These are phyloP conservation scores for Pyrenochaeta sp. DNA, from an alignment of 2,329 filamentous ascomycete species.

Conservation along the genomic window DNA sequence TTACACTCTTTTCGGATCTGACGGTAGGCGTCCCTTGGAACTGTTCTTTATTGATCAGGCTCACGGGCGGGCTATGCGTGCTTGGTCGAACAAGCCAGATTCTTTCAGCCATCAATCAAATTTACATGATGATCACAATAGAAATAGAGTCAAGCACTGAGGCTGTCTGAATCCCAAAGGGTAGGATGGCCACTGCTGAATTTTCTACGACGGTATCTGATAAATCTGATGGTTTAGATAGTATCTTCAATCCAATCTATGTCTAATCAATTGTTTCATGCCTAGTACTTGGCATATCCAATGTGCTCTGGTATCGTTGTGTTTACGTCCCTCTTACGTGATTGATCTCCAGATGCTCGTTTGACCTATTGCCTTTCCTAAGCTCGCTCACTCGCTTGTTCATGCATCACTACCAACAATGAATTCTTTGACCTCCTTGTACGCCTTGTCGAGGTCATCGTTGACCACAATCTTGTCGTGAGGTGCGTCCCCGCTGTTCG, in stretches of 20 bases:
- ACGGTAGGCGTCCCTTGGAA: slow-evolving; percentile 43
- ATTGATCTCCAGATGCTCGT: background rate
- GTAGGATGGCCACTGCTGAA: slow-evolving; percentile 53
- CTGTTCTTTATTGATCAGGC: slow-evolving; percentile 11
- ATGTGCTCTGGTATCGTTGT: slow-evolving; percentile 17
- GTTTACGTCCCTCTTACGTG: background rate
- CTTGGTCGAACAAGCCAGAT: slow-evolving; percentile 76
- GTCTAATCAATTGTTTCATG: background rate
- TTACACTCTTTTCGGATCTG: slow-evolving; percentile 56
- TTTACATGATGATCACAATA: slow-evolving; percentile 85
- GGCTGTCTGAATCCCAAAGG: slow-evolving; percentile 60
- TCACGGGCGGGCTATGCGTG: slow-evolving; percentile 52
- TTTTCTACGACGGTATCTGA: slow-evolving; percentile 60
- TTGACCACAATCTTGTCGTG: slow-evolving; percentile 64
- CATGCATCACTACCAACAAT: slow-evolving; percentile 53
- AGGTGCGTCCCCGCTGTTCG: slow-evolving; percentile 50
- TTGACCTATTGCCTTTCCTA: background rate
- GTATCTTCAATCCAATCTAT: slow-evolving; percentile 12
- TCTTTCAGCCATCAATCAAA: slow-evolving; percentile 51
- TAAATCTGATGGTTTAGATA: slow-evolving; percentile 48
- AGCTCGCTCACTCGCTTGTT: slow-evolving; percentile 1
- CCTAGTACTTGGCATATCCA: background rate
- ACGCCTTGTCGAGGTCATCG: slow-evolving; percentile 61
- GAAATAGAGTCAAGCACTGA: slow-evolving; percentile 99
- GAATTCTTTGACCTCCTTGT: slow-evolving; percentile 60